phyloP scores from a whole-genome alignment of 306 rosid species.

The Pachyrhizus erosus region DNA sequence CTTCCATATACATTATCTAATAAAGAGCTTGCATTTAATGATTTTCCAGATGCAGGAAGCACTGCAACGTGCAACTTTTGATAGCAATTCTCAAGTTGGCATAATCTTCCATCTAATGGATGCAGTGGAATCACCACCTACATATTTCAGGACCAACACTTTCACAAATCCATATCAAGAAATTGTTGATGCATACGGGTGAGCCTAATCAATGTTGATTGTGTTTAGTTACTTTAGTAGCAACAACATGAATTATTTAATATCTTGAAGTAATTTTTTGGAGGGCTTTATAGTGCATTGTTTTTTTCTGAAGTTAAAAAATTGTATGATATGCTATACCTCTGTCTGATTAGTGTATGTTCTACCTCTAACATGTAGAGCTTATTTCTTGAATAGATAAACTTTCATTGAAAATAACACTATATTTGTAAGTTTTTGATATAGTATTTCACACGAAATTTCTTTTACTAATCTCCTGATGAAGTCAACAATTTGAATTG shows the following conservation, averaged over 20 bases:
- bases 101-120: conserved; percentile 88
- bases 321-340: conserved; percentile 13
- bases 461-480: conserved; percentile 2
- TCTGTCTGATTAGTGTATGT: conserved; percentile 6
- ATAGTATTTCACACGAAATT: neutral
- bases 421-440: conserved; percentile 1
- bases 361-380: neutral
- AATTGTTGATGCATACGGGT: conserved; percentile 99
- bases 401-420: conserved; percentile 14
- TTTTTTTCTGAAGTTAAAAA: conserved; percentile 30
- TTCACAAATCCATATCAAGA: conserved; percentile 95
- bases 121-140: conserved; percentile 94
- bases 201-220: conserved; percentile 52
- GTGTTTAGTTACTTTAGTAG: conserved; percentile 1
- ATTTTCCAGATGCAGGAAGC: conserved; percentile 86
- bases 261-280: conserved; percentile 33
- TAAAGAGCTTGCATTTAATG: conserved; percentile 34
- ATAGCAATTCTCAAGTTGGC: conserved; percentile 97
- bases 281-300: conserved; percentile 21
- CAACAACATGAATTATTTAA: conserved; percentile 34
- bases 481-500: conserved; percentile 27
- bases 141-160: conserved; percentile 88
- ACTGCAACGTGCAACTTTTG: conserved; percentile 96
- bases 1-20: conserved; percentile 33
- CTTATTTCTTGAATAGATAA: conserved; percentile 15